phyloP scores from a whole-genome alignment of 768 basidiomycete genomes.

The Cyclocybe aegerita region DNA sequence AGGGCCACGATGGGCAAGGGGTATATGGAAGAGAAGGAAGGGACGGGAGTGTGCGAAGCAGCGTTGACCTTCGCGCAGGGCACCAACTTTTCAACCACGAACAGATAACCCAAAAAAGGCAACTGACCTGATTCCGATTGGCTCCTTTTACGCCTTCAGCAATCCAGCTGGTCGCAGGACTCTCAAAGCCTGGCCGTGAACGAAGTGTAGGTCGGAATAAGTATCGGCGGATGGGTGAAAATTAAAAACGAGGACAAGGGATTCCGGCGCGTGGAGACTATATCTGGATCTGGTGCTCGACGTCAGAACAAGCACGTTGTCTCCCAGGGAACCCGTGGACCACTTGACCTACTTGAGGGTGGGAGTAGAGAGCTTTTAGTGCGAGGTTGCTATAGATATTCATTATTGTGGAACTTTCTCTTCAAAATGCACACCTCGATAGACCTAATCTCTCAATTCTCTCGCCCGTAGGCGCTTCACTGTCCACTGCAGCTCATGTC shows the following conservation, averaged over 20 bases:
- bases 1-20: slow-evolving; percentile 13
- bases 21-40: slow-evolving; percentile 14
- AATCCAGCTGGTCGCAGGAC: not conserved
- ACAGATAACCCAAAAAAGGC: slow-evolving; percentile 25
- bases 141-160: not conserved
- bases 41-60: slow-evolving; percentile 4
- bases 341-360: too few species aligned
- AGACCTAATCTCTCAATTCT: too few species aligned
- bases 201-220: not conserved
- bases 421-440: too few species aligned
- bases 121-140: slow-evolving; percentile 18
- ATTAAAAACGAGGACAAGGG: not conserved
- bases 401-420: too few species aligned
- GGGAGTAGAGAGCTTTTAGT: too few species aligned
- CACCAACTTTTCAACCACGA: slow-evolving; percentile 22
- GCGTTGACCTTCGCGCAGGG: slow-evolving; percentile 2
- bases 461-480: too few species aligned
- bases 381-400: too few species aligned
- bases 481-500: too few species aligned
- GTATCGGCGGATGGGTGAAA: not conserved
- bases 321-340: slow-evolving; percentile 18
- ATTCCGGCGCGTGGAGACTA: not conserved
- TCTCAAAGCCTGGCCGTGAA: not conserved
- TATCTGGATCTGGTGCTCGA: not conserved
- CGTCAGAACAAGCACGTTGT: slow-evolving; percentile 20